A percentile compares a stretch with the other conserved stretches of the same genome.
Evolutionary conservation across 805 yeast species (phyloP).

Genomic region (Kodamaea lidongshanica): DNA sequence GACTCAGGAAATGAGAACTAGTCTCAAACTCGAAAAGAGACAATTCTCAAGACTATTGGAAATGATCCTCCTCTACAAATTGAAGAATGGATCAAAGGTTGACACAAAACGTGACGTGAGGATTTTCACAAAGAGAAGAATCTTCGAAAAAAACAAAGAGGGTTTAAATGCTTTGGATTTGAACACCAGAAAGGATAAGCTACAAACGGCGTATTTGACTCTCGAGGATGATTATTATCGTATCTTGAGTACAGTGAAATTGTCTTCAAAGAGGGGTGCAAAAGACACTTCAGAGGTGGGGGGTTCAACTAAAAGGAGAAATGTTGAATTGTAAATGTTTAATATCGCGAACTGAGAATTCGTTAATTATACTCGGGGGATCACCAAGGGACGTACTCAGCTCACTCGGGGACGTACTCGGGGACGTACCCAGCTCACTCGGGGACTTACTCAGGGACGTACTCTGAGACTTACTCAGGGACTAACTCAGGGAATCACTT

Average conservation of each 20-base stretch:
- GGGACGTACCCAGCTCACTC: too few species aligned
- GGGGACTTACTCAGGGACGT: too few species aligned
- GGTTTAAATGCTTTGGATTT: conserved; percentile 61
- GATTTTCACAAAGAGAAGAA: conserved; percentile 62
- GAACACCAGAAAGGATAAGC: conserved; percentile 59
- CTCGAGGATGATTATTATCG: conserved; percentile 67
- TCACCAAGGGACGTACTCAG: too few species aligned
- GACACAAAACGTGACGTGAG: conserved; percentile 39
- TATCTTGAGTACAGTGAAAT: conserved; percentile 35
- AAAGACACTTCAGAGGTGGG: too few species aligned
- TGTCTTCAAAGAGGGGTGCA: conserved; percentile 14
- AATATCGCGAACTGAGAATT: too few species aligned
- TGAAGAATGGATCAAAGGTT: conserved; percentile 17
- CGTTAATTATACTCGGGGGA: too few species aligned
- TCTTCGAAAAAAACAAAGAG: conserved; percentile 75
- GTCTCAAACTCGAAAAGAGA: conserved; percentile 61
- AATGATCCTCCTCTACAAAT: conserved; percentile 52
- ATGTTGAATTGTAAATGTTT: too few species aligned
- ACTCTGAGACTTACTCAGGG: too few species aligned
- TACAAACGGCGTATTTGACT: conserved; percentile 67
- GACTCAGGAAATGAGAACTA: conserved; percentile 35
- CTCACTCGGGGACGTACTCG: too few species aligned
- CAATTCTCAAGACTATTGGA: conserved; percentile 77
- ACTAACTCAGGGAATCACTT: too few species aligned
- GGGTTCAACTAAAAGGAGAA: too few species aligned